Conservation (phyloP, 495 filamentous ascomycete species). For the Penicillium tannophilum region DNA sequence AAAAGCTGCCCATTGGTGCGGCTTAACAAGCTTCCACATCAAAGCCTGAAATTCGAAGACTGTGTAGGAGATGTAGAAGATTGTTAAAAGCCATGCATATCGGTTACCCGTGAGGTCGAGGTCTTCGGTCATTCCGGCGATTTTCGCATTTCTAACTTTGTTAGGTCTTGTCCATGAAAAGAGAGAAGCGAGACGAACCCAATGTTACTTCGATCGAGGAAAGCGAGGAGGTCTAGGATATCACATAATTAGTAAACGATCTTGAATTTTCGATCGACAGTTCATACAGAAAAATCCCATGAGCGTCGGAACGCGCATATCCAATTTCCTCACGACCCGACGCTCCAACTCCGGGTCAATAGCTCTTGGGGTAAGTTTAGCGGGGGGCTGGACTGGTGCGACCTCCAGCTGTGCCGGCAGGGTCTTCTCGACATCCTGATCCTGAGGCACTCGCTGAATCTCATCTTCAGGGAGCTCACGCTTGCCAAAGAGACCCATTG, state of each 20-base stretch:
- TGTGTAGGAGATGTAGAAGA: conserved; percentile 69
- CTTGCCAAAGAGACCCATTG: conserved; percentile 38
- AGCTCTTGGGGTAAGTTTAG: conserved; percentile 4
- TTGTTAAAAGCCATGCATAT: conserved; percentile 75
- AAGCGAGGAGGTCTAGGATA: conserved; percentile 59
- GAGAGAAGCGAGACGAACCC: conserved; percentile 45
- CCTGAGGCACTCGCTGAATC: conserved; percentile 23
- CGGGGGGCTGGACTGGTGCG: conserved; percentile 23
- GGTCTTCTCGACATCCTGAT: conserved; percentile 39
- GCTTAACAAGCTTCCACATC: conserved; percentile 71
- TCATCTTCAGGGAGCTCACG: conserved; percentile 26
- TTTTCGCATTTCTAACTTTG: conserved; percentile 62
- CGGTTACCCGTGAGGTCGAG: conserved; percentile 50
- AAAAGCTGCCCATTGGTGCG: conserved; percentile 54
- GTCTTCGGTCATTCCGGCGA: conserved; percentile 52
- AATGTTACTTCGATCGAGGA: conserved; percentile 71
- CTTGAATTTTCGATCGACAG: background rate
- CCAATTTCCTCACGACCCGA: conserved; percentile 61
- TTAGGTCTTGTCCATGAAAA: background rate
- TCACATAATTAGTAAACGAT: background rate
- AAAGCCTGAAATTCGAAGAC: conserved; percentile 69
- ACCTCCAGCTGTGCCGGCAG: conserved; percentile 29
- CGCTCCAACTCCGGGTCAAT: conserved; percentile 59
- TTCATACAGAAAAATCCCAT: conserved; percentile 55
- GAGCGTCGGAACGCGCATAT: conserved; percentile 53